Percentiles rank a stretch among this genome's conserved stretches.
These are phyloP conservation scores for Protomyces inundatus DNA, from an alignment of 1,139 yeast genomes.

Conservation along the genomic window DNA sequence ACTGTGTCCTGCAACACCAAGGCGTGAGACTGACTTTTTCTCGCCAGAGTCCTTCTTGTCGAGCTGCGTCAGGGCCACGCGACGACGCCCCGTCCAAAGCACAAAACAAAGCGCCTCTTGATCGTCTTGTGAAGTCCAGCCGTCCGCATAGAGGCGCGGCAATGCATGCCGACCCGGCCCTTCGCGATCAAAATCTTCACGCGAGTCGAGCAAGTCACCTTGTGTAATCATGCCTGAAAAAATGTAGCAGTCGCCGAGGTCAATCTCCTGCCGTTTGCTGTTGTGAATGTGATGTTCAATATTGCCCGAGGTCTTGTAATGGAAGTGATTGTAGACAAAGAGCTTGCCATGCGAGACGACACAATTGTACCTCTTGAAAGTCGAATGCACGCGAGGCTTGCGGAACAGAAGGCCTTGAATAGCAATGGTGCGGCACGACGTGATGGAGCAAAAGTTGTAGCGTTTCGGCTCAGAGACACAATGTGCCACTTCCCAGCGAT, in stretches of 20 bases:
- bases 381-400: constrained; percentile 63
- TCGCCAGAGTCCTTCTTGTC: constrained; percentile 11
- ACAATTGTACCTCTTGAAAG: constrained; percentile 57
- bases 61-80: constrained; percentile 24
- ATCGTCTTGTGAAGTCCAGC: constrained; percentile 77
- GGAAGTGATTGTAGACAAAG: constrained; percentile 35
- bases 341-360: constrained; percentile 67
- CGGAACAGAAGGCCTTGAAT: constrained; percentile 60
- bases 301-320: constrained; percentile 41
- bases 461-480: constrained; percentile 53
- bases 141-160: constrained; percentile 73
- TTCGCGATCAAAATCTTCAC: constrained; percentile 25
- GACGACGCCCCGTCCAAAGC: constrained; percentile 69
- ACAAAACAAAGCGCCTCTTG: constrained; percentile 71
- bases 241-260: constrained; percentile 63
- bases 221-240: constrained; percentile 62
- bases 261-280: constrained; percentile 40
- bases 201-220: constrained; percentile 36
- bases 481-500: constrained; percentile 52
- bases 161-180: constrained; percentile 48
- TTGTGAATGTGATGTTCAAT: constrained; percentile 15
- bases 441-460: constrained; percentile 53
- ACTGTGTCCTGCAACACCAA: constrained; percentile 65
- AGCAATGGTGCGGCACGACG: constrained; percentile 57
- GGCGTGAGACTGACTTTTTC: constrained; percentile 41